Evolutionary conservation across 2,329 filamentous ascomycete species (phyloP).

Genomic region (Grosmannia penicillata): DNA sequence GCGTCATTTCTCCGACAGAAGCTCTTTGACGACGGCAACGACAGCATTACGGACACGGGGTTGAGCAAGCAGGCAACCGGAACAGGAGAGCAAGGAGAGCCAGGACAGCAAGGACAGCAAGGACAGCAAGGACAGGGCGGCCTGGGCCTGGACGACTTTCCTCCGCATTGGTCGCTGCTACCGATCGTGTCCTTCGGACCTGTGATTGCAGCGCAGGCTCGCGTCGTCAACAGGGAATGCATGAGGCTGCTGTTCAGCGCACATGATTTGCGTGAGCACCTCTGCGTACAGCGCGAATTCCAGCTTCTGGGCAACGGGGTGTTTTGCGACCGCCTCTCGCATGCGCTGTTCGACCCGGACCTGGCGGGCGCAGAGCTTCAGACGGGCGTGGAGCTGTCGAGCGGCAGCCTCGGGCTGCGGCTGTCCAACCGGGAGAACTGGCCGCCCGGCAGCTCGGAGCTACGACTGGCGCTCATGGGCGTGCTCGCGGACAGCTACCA

Average conservation of each 20-base stretch:
- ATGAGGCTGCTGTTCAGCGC: conserved; percentile 60
- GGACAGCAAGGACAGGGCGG: neutral
- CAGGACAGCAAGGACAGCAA: conserved; percentile 3
- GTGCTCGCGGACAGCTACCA: conserved; percentile 62
- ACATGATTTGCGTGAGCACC: conserved; percentile 56
- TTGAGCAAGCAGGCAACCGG: too few species aligned
- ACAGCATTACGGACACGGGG: too few species aligned
- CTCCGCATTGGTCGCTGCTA: conserved; percentile 42
- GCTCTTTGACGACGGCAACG: conserved; percentile 17
- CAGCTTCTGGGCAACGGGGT: conserved; percentile 74
- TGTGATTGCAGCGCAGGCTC: conserved; percentile 58
- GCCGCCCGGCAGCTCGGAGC: conserved; percentile 87
- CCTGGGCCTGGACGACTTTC: conserved; percentile 16
- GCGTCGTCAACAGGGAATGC: conserved; percentile 62
- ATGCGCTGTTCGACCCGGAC: conserved; percentile 74
- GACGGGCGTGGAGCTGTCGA: conserved; percentile 48
- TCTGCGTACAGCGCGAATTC: conserved; percentile 63
- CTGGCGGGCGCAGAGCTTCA: conserved; percentile 62
- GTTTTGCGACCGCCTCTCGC: conserved; percentile 65
- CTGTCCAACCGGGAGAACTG: conserved; percentile 69
- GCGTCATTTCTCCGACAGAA: conserved; percentile 23
- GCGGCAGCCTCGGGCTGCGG: conserved; percentile 67
- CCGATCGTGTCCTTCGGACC: conserved; percentile 64
- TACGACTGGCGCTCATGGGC: conserved; percentile 79
- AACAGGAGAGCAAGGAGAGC: neutral